A percentile compares a stretch with the other conserved stretches of the same genome.
Conservation (phyloP, 139 green algal species). For the Tetraselmis striata region DNA sequence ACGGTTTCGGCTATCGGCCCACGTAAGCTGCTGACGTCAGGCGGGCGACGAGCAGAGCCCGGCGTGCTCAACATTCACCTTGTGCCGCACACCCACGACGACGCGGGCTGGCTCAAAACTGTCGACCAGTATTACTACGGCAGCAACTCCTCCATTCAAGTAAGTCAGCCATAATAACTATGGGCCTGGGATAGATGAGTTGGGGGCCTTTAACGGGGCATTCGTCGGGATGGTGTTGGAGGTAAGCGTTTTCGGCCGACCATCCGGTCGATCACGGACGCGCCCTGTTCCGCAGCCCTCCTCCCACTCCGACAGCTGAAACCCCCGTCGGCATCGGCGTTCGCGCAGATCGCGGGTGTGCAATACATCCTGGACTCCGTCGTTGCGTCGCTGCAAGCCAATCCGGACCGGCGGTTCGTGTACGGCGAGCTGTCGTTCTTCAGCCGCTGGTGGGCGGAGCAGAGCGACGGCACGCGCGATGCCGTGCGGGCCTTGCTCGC, state of each 20-base stretch:
- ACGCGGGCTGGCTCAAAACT: slow-evolving; percentile 86
- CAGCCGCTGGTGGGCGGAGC: slow-evolving; percentile 68
- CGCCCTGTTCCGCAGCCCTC: no score
- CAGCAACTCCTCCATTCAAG: slow-evolving; percentile 68
- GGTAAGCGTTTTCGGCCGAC: no score
- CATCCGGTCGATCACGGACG: no score
- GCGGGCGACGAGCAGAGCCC: not conserved
- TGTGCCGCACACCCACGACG: slow-evolving; percentile 80
- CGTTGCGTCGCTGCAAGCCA: slow-evolving; percentile 43
- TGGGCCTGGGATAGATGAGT: no score
- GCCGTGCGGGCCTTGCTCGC: slow-evolving; percentile 45
- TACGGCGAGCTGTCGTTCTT: slow-evolving; percentile 87
- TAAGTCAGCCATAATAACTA: slow-evolving; percentile 1
- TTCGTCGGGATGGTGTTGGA: no score
- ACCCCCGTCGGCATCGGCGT: not conserved
- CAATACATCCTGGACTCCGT: slow-evolving; percentile 79
- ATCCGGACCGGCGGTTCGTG: slow-evolving; percentile 63
- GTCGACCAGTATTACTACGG: slow-evolving; percentile 85
- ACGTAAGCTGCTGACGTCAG: not conserved
- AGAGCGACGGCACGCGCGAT: slow-evolving; percentile 31
- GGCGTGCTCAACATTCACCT: slow-evolving; percentile 72
- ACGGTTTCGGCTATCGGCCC: not conserved
- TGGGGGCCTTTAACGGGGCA: no score
- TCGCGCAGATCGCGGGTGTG: slow-evolving; percentile 52
- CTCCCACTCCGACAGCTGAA: no score